Evolutionary conservation across 2,329 filamentous ascomycete genomes (phyloP), one percentile per base, ranked within the genome.

Genomic region (Fusarium chlamydosporum): DNA sequence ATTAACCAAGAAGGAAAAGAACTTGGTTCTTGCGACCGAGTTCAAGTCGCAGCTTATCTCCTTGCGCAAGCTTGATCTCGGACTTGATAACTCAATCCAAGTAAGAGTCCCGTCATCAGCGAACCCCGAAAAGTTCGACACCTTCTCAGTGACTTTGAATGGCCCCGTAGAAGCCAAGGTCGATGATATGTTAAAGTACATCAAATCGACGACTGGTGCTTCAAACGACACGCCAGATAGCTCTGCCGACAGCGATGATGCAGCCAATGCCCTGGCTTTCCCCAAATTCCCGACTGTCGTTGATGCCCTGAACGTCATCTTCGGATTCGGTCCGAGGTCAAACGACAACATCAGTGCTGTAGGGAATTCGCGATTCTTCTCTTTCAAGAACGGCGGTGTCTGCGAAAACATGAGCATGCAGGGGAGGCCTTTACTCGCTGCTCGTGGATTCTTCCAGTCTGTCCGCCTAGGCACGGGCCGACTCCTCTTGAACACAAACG

Each of bases 381-480:
- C 84, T 0, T 72, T 83, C 47, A 76, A 78, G 9, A 43, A 74
- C 4, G 54, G 68, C 1, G 65, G 72, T 2, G 77, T 80, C 23
- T 68, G 64, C 2, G 42, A 57, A 1, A 54, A 73, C 0, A 69
- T 84, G 6, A 72, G 7, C 40, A 56, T 7, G 75, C 77, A 33
- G 0, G 71, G 71, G 1, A 76, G 76, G 12, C 71, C 77, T 9
- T 77, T 84, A 20, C 43, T 78, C 9, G 80, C 85, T 31, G 76
- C 84, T 2, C 82, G 86, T 16, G 86, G 86, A 2, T 88, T 85
- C 68, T 87, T 87, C 57, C 84, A 86, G 71, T 87, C 85, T 33
- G 80, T 83, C 4, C 84, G 86, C 7, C 78, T 85, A 1, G 83
- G 83, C 1, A 88, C 86, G 0, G 85, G 85, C 3, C 79, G 85